Evolutionary conservation across 2,329 filamentous ascomycete species (phyloP).

Genomic region (Chlorencoelia australis): DNA sequence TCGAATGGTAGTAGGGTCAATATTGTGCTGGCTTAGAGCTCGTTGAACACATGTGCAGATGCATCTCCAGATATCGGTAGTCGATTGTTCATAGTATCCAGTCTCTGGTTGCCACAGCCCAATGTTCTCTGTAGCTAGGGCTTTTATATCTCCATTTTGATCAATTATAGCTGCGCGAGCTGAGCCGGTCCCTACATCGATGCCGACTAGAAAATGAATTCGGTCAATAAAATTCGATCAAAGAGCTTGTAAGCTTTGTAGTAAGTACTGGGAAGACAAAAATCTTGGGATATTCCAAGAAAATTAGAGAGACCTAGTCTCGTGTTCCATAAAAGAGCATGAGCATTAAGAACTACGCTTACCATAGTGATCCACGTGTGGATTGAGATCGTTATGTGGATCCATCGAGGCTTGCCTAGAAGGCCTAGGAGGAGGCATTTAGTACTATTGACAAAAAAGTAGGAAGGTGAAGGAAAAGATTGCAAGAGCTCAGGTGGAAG

Average conservation of each 20-base stretch:
- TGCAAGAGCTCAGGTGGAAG: too few relatives aligned
- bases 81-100: conserved; percentile 91
- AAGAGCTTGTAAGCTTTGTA: too few relatives aligned
- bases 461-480: too few relatives aligned
- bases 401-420: conserved; percentile 27
- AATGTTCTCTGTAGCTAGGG: conserved; percentile 63
- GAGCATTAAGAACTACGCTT: too few relatives aligned
- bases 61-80: conserved; percentile 89
- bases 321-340: too few relatives aligned
- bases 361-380: conserved; percentile 44
- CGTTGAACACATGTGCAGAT: conserved; percentile 83
- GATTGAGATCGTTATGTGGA: conserved; percentile 28
- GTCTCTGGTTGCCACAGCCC: conserved; percentile 70
- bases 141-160: conserved; percentile 76
- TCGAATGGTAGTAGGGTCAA: conserved; percentile 65
- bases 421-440: too few relatives aligned
- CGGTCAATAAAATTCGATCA: neutral
- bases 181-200: conserved; percentile 94
- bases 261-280: too few relatives aligned
- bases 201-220: too few relatives aligned
- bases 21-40: conserved; percentile 70
- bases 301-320: too few relatives aligned
- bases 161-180: conserved; percentile 95
- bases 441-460: too few relatives aligned
- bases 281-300: too few relatives aligned